Percentiles rank a stretch among this genome's conserved stretches.
These are phyloP conservation scores for Bipolaris sorokiniana DNA, from an alignment of 2,329 filamentous ascomycete species.

Conservation along the genomic window DNA sequence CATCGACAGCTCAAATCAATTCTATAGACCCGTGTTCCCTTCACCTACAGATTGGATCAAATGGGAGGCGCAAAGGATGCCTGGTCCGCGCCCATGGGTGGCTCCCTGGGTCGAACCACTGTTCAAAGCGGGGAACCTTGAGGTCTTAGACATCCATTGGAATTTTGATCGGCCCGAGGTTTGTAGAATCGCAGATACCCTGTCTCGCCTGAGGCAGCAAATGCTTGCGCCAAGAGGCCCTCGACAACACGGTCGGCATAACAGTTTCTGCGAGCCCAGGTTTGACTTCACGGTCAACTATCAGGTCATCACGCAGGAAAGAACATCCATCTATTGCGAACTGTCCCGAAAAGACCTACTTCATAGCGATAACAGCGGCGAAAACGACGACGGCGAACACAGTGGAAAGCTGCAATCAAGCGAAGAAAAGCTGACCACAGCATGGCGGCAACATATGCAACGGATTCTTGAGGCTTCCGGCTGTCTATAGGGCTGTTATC, in stretches of 20 bases:
- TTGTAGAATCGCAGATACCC: slow-evolving; percentile 21
- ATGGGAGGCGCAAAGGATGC: slow-evolving; percentile 20
- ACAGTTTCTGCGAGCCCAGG: background rate
- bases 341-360: slow-evolving; percentile 1
- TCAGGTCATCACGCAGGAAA: background rate
- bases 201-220: slow-evolving; percentile 17
- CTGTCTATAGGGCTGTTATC: background rate
- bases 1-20: slow-evolving; percentile 21
- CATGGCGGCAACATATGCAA: slow-evolving; percentile 9
- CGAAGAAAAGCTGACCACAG: background rate
- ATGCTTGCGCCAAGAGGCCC: slow-evolving; percentile 17
- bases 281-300: slow-evolving; percentile 12
- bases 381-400: background rate
- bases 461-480: slow-evolving; percentile 2
- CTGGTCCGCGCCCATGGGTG: slow-evolving; percentile 10
- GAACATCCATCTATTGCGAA: background rate
- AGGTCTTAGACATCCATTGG: slow-evolving; percentile 26
- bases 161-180: slow-evolving; percentile 21
- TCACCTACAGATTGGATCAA: slow-evolving; percentile 17
- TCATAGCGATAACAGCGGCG: background rate
- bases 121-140: slow-evolving; percentile 20
- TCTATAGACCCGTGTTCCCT: slow-evolving; percentile 11
- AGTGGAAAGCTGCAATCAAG: background rate
- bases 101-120: slow-evolving; percentile 29
- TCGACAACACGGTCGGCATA: background rate